A percentile compares a stretch with the other conserved stretches of the same genome.
phyloP scores from a whole-genome alignment of 176 grass and related monocot genomes.

The Musa acuminata region DNA sequence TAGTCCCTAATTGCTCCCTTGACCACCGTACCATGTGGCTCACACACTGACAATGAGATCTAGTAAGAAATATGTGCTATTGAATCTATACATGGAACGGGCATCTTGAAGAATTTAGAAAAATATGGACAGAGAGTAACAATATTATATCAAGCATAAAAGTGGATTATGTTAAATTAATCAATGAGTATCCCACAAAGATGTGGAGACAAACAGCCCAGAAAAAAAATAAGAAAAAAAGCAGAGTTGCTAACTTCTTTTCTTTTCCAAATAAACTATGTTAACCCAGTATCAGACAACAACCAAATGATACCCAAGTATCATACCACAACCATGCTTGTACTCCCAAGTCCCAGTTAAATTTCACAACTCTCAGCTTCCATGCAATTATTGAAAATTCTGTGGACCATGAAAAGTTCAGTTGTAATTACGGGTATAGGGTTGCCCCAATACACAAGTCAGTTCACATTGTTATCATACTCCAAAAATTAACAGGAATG shows the following conservation, averaged over 20 bases:
- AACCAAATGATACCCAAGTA: too few relatives aligned
- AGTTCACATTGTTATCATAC: too few relatives aligned
- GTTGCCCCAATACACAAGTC: too few relatives aligned
- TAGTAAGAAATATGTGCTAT: conserved; percentile 8
- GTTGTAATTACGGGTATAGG: too few relatives aligned
- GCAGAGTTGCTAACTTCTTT: too few relatives aligned
- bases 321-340: too few relatives aligned
- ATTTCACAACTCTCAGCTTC: neutral
- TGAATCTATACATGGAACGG: neutral
- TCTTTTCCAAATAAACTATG: too few relatives aligned
- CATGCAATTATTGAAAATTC: too few relatives aligned
- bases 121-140: neutral
- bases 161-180: neutral
- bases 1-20: conserved; percentile 68
- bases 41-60: conserved; percentile 29
- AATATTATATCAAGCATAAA: neutral
- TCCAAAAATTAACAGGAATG: neutral
- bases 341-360: neutral
- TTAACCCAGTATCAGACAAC: too few relatives aligned
- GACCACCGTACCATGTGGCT: conserved; percentile 32
- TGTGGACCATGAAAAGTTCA: too few relatives aligned
- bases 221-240: neutral
- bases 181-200: neutral
- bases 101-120: neutral
- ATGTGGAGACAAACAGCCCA: neutral